Base-by-base conservation (phyloP, 148 eudicot species). In the Rhododendron ferrugineum region DNA sequence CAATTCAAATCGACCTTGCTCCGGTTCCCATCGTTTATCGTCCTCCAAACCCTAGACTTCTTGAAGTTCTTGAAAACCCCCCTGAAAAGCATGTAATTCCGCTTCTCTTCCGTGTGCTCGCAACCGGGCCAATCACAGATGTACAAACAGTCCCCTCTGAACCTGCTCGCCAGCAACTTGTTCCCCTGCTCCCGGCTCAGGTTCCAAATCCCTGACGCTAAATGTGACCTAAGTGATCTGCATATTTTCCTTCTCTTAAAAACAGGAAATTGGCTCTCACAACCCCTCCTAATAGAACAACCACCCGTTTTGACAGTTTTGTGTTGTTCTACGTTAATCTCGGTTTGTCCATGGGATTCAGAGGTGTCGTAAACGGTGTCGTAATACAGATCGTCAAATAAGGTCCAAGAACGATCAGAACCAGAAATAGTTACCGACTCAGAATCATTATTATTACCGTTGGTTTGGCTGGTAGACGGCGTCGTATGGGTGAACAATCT, bases 61-160 rank as follows among this genome's bases (percentile, higher is more conserved):
- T 95, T 95, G 86, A 96, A 96, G 66, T 96, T 91, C 94, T 91
- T 94, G 87, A 96, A 96, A 18, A 96, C 81, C 4, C 99, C 99
- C 60, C 99, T 87, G 81, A 96, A 96, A 75, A 96, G 81, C 98
- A 94, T 96, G 88, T 96, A 96, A 74, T 89, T 92, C 78, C 99
- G 66, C 92, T 92, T 95, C 88, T 96, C 94, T 78, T 93, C 97
- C 6, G 85, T 68, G 85, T 96, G 99, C 1, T 93, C 84, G 70
- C 99, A 96, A 18, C 99, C 99, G 0, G 99, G 99, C 99, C 99
- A 93, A 46, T 96, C 97, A 58, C 99, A 91, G 26, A 96, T 91
- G 87, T 96, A 96, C 34, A 96, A 82, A 54, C 93, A 89, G 77
- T 96, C 99, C 32, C 89, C 98, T 23, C 96, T 83, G 80, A 96